A percentile compares a stretch with the other conserved stretches of the same genome.
phyloP scores from a whole-genome alignment of 129 eudicot genomes.

The Glebionis coronaria region DNA sequence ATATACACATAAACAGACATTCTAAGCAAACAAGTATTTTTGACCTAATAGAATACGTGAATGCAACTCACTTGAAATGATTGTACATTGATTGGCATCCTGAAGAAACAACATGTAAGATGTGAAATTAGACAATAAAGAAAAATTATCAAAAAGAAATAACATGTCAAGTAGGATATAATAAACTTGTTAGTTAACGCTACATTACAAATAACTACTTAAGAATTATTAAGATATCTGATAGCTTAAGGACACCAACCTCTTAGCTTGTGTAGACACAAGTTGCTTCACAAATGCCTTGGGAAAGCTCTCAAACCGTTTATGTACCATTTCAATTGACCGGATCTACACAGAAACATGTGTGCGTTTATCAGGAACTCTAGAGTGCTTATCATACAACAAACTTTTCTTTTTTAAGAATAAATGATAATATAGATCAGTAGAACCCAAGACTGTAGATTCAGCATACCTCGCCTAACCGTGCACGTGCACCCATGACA shows the following conservation, averaged over 20 bases:
- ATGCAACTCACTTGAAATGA: conserved; percentile 52
- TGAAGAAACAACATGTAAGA: conserved; percentile 33
- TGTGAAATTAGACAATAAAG: conserved; percentile 8
- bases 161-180: too few species aligned
- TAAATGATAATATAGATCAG: not conserved
- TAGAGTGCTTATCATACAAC: not conserved
- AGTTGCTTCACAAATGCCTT: conserved; percentile 89
- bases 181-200: too few species aligned
- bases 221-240: not conserved
- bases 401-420: not conserved
- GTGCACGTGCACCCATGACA: conserved; percentile 97
- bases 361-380: conserved; percentile 12
- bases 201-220: too few species aligned
- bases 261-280: conserved; percentile 64
- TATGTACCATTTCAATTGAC: conserved; percentile 93
- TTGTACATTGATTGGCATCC: conserved; percentile 62
- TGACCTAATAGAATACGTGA: conserved; percentile 1
- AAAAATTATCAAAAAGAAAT: not conserved
- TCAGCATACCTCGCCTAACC: conserved; percentile 82
- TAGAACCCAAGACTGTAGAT: conserved; percentile 2
- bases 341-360: conserved; percentile 61
- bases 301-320: conserved; percentile 95
- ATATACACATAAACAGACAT: conserved; percentile 12
- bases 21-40: conserved; percentile 11
- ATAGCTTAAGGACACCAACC: conserved; percentile 33